These are phyloP conservation scores for Chlamydomonas sp. DNA, from an alignment of 139 green algal species.

Conservation along the genomic window DNA sequence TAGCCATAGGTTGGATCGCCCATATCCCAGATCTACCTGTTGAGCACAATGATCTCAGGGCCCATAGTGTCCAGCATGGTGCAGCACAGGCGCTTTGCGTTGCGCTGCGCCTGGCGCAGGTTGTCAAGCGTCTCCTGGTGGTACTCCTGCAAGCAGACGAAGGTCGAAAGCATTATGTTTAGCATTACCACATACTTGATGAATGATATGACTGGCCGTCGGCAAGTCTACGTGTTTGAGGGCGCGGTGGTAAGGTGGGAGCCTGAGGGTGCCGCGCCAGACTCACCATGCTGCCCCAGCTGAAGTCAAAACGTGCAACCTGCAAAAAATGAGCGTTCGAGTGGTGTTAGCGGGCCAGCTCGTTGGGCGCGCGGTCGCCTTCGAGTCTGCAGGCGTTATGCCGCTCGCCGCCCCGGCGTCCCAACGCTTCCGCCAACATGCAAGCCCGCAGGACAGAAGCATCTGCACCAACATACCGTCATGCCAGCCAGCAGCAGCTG, in stretches of 20 bases:
- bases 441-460: not conserved
- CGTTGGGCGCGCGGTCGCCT: not conserved
- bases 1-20: too few species aligned
- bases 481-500: slow-evolving; percentile 79
- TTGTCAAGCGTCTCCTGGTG: slow-evolving; percentile 80
- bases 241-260: not conserved
- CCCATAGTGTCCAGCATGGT: slow-evolving; percentile 87
- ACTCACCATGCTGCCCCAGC: slow-evolving; percentile 52
- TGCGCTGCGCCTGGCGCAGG: slow-evolving; percentile 69
- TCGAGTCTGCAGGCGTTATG: slow-evolving; percentile 25
- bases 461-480: slow-evolving; percentile 51
- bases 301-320: slow-evolving; percentile 71
- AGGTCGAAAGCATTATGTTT: not conserved
- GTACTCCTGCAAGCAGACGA: slow-evolving; percentile 54
- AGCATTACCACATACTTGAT: not conserved
- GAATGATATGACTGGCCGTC: not conserved
- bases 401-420: not conserved
- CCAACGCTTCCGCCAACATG: not conserved
- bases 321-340: slow-evolving; percentile 16
- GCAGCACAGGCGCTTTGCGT: slow-evolving; percentile 76
- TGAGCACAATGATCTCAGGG: slow-evolving; percentile 70
- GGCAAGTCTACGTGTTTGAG: not conserved
- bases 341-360: not conserved
- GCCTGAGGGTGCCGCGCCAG: not conserved
- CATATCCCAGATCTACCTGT: slow-evolving; percentile 47